Evolutionary conservation across 306 rosid genomes (phyloP), one percentile per base, ranked within the genome.

Genomic region (Gastrolobium bilobum): DNA sequence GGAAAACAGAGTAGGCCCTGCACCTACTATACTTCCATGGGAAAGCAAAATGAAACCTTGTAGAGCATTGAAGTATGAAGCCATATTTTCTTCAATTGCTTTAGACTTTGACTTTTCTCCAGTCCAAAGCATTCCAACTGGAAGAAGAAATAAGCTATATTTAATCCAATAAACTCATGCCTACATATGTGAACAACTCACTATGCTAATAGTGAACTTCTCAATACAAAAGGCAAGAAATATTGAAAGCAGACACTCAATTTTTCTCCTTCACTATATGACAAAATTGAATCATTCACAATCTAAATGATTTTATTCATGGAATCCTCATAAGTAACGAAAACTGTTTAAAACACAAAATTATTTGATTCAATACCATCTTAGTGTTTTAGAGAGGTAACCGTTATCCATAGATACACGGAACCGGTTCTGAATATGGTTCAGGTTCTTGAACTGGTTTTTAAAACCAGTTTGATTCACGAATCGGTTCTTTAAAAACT

Each of bases 81-180:
- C 53, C 94, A 96, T 91, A 75, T 57, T 93, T 82, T 93, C 97
- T 71, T 96, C 94, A 59, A 95, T 60, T 84, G 88, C 90, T 79
- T 61, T 90, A 34, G 68, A 80, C 10, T 82, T 84, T 2, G 84
- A 91, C 52, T 78, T 66, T 14, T 88, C 92, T 79, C 96, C 98
- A 9, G 81, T 85, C 99, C 98, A 96, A 68, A 96, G 90, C 97
- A 96, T 88, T 83, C 99, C 99, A 75, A 80, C 99, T 96, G 76
- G 85, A 85, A 74, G 78, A 26, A 62, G 62, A 73, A 34, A 56
- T 7, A 76, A 57, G 29, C 63, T 57, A 57, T 35, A 58, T 57
- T 48, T 34, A 61, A 46, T 47, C 26, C 77, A 76, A 67, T 10
- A 46, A 57, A 47, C 63, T n/a, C 38, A 40, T 47, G 62, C 61